Conservation (phyloP, 2,329 filamentous ascomycete genomes). For the Parastagonospora nodorum region DNA sequence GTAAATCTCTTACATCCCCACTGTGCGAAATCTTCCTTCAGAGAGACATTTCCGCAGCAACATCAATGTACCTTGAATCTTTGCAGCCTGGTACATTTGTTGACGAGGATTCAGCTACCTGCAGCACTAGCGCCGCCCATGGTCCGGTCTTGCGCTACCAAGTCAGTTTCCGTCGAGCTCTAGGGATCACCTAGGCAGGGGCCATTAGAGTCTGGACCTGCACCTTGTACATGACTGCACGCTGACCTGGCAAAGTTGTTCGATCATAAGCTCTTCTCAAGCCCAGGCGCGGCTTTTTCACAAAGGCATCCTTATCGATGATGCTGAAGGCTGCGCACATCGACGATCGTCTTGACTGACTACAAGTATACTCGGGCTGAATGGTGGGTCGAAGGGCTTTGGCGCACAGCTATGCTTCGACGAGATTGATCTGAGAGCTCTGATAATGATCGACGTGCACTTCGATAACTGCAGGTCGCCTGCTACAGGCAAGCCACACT, state of each 20-base stretch:
- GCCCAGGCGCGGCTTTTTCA: constrained; percentile 15
- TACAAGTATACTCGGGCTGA: too few species aligned
- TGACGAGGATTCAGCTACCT: constrained; percentile 1
- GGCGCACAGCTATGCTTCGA: too few species aligned
- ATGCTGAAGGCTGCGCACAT: neutral
- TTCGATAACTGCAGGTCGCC: too few species aligned
- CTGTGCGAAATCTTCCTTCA: neutral
- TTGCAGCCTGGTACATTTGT: neutral
- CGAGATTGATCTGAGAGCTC: too few species aligned
- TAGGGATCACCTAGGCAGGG: constrained; percentile 5
- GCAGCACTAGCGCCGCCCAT: constrained; percentile 7
- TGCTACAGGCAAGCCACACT: too few species aligned
- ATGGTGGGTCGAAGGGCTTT: too few species aligned
- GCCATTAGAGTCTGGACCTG: constrained; percentile 16
- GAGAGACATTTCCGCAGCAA: neutral
- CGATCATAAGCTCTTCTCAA: neutral
- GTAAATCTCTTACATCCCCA: neutral
- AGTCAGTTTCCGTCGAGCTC: constrained; percentile 8
- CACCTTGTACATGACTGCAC: constrained; percentile 10
- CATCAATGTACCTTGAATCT: neutral
- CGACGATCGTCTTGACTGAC: too few species aligned
- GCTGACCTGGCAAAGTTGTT: constrained; percentile 7
- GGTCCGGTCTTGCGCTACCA: constrained; percentile 14
- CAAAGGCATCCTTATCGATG: constrained; percentile 13
- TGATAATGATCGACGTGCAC: too few species aligned